These are phyloP conservation scores for Candida vartiovaarae DNA, from an alignment of 805 yeast species.

Conservation along the genomic window DNA sequence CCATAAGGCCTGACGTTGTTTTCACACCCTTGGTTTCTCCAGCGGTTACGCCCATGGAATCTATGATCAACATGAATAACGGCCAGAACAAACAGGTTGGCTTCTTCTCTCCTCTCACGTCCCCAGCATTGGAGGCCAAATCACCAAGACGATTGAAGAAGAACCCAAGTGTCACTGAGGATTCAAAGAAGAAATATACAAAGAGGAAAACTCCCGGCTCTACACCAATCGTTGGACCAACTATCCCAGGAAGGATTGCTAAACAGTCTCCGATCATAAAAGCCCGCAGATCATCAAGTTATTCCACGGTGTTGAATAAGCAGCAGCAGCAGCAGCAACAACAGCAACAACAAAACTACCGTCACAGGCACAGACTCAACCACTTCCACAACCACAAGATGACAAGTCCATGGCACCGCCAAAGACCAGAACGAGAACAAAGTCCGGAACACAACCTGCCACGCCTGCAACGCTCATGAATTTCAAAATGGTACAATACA, in stretches of 20 bases:
- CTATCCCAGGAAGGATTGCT: conserved; percentile 24
- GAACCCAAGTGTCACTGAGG: conserved; percentile 17
- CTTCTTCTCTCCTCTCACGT: conserved; percentile 47
- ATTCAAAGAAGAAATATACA: conserved; percentile 21
- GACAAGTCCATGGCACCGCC: conserved; percentile 18
- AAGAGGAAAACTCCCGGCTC: conserved; percentile 32
- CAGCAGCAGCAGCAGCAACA: conserved; percentile 1
- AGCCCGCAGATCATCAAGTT: conserved; percentile 20
- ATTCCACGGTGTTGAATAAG: conserved; percentile 1
- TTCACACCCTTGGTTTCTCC: conserved; percentile 79
- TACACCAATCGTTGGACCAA: conserved; percentile 34
- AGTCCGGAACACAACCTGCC: conserved; percentile 18
- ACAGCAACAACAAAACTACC: neutral
- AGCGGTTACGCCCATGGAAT: conserved; percentile 57
- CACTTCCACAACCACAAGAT: conserved; percentile 2
- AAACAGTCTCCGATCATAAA: conserved; percentile 34
- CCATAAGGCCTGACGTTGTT: conserved; percentile 48
- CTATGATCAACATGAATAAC: conserved; percentile 9
- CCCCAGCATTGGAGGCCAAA: conserved; percentile 56
- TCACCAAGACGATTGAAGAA: conserved; percentile 21
- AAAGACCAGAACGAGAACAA: conserved; percentile 10
- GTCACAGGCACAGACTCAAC: neutral
- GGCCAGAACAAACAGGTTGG: conserved; percentile 7
- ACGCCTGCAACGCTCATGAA: conserved; percentile 25
- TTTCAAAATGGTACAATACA: conserved; percentile 11